Percentiles rank a stretch among this genome's conserved stretches.
Conservation (phyloP, 305 asterid species). For the Fraxinus ornus region DNA sequence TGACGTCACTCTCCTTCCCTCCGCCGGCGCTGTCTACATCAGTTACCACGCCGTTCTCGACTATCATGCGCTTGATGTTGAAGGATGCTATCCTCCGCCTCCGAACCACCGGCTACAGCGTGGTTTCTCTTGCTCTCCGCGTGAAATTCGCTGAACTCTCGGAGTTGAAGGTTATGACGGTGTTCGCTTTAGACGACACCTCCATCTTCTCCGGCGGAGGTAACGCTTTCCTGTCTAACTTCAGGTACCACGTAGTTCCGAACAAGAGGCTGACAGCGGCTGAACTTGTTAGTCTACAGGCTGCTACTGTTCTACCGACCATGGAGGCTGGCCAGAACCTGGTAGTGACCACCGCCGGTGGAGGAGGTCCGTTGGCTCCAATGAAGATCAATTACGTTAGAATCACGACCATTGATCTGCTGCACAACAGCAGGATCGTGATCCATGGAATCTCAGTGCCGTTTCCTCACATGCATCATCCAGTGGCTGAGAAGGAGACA, state of each 20-base stretch:
- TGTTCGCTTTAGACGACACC: conserved; percentile 64
- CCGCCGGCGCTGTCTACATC: conserved; percentile 34
- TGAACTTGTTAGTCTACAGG: conserved; percentile 55
- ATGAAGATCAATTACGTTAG: conserved; percentile 65
- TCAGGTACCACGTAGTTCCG: conserved; percentile 68
- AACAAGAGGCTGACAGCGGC: conserved; percentile 52
- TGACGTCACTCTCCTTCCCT: conserved; percentile 60
- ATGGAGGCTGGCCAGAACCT: conserved; percentile 54
- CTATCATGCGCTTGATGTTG: conserved; percentile 59
- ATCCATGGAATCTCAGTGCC: conserved; percentile 65
- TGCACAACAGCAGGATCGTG: conserved; percentile 63
- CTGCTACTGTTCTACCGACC: conserved; percentile 51
- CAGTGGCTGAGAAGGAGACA: conserved; percentile 22
- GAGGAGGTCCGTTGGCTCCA: conserved; percentile 57
- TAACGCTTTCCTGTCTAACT: conserved; percentile 44
- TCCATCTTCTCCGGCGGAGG: conserved; percentile 61
- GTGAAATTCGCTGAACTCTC: conserved; percentile 54
- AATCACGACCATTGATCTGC: conserved; percentile 50
- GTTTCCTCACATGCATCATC: conserved; percentile 63
- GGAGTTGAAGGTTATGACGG: conserved; percentile 54
- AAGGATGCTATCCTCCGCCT: conserved; percentile 62
- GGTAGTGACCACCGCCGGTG: conserved; percentile 62
- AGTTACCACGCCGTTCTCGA: conserved; percentile 24
- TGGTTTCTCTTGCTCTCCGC: conserved; percentile 62
- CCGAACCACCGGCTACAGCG: conserved; percentile 54